Percentiles rank a stretch among this genome's conserved stretches.
Evolutionary conservation across 768 basidiomycete genomes (phyloP).

Genomic region (Rhizopogon rudus): DNA sequence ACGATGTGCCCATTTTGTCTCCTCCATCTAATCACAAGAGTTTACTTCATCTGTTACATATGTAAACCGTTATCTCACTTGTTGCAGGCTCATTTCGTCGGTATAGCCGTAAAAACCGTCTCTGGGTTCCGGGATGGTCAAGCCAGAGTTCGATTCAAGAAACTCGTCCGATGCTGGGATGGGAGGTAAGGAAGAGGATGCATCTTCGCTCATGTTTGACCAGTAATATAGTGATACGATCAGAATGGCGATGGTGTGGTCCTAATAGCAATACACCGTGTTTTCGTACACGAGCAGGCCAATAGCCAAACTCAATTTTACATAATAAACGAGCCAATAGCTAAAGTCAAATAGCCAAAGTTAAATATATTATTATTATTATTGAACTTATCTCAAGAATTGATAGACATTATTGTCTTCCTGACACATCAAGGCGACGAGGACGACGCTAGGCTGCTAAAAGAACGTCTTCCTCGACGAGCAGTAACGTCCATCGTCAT

Average conservation of each 20-base stretch:
- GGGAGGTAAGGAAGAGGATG: background rate
- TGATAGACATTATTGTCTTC: conserved; percentile 14
- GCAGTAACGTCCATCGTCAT: conserved; percentile 21
- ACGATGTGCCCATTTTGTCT: conserved; percentile 65
- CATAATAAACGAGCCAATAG: too few species aligned
- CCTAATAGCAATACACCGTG: background rate
- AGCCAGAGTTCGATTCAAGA: conserved; percentile 19
- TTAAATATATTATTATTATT: conserved; percentile 2
- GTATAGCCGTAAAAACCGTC: conserved; percentile 79
- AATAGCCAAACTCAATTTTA: too few species aligned
- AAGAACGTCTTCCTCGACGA: conserved; percentile 11
- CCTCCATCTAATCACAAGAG: conserved; percentile 53
- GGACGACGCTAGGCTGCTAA: conserved; percentile 4
- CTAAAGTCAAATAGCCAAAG: background rate
- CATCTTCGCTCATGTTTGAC: conserved; percentile 1
- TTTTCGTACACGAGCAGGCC: too few species aligned
- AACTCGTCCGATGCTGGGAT: conserved; percentile 1
- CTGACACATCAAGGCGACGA: conserved; percentile 26
- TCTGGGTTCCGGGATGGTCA: conserved; percentile 44
- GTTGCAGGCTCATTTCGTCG: conserved; percentile 73
- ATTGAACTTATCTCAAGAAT: background rate
- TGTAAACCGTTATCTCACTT: conserved; percentile 41
- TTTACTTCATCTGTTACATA: background rate
- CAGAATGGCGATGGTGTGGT: background rate
- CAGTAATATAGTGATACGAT: background rate